Conservation (phyloP, 345 rosid species). For the Syzygium jambos region DNA sequence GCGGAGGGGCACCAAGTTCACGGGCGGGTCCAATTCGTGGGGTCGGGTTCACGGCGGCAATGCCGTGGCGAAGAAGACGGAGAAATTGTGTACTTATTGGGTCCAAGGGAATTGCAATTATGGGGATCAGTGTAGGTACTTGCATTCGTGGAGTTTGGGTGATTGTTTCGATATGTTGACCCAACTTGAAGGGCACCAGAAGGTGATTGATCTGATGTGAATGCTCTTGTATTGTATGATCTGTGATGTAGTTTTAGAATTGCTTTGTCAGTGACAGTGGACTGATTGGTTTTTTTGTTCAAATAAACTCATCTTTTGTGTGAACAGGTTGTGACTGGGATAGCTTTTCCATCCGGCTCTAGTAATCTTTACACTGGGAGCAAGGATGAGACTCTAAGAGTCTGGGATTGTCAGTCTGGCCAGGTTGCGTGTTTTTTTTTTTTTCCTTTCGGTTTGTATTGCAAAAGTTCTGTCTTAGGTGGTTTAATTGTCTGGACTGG, state of each 20-base stretch:
- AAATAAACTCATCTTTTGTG: neutral
- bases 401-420: constrained; percentile 95
- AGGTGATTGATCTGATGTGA: constrained; percentile 26
- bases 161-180: constrained; percentile 63
- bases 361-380: constrained; percentile 91
- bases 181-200: constrained; percentile 84
- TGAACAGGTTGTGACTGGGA: constrained; percentile 73
- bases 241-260: neutral
- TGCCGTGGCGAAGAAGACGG: constrained; percentile 40
- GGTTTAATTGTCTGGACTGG: neutral
- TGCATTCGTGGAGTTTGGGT: constrained; percentile 93
- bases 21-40: constrained; percentile 28
- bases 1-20: constrained; percentile 52
- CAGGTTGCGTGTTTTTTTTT: constrained; percentile 40
- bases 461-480: neutral
- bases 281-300: neutral
- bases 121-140: constrained; percentile 70
- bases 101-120: constrained; percentile 69
- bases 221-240: neutral
- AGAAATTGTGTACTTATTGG: constrained; percentile 81
- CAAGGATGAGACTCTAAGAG: constrained; percentile 73
- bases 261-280: neutral
- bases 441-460: neutral
- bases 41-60: constrained; percentile 38
- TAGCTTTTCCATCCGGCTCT: constrained; percentile 75